phyloP scores from a whole-genome alignment of 225 moss, liverwort and hornwort species.

The Pseudisothecium myosuroides region DNA sequence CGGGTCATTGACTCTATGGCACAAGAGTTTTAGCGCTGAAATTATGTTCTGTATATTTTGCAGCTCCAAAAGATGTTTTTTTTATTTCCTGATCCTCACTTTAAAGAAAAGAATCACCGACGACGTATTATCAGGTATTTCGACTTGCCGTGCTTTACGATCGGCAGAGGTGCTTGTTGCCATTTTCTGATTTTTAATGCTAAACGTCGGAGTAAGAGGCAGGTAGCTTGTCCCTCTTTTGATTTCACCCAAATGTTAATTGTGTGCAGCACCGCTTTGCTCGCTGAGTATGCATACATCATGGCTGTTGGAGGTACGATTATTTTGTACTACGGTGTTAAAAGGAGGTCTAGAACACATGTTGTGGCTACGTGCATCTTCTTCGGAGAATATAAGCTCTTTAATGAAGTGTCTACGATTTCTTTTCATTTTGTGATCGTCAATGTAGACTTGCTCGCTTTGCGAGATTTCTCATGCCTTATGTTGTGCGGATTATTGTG shows the following conservation, averaged over 20 bases:
- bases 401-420: not conserved
- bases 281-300: conserved; percentile 95
- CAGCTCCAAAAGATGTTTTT: conserved; percentile 98
- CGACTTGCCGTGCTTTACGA: not conserved
- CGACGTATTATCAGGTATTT: conserved; percentile 89
- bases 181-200: not conserved
- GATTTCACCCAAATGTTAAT: not conserved
- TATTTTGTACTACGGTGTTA: too few species aligned
- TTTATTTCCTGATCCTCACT: conserved; percentile 95
- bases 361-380: not conserved
- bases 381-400: not conserved
- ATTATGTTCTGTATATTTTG: not conserved
- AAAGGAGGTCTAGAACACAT: not conserved
- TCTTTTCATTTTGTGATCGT: not conserved
- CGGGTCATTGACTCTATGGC: not conserved
- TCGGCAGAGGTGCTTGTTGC: not conserved
- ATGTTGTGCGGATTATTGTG: not conserved
- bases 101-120: conserved; percentile 96
- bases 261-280: conserved; percentile 73
- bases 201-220: not conserved
- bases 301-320: conserved; percentile 90
- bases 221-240: not conserved
- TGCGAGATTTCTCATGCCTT: not conserved
- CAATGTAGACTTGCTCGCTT: not conserved
- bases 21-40: not conserved